Evolutionary conservation across 306 rosid genomes (phyloP).

Genomic region (Cicer pinnatifidum): DNA sequence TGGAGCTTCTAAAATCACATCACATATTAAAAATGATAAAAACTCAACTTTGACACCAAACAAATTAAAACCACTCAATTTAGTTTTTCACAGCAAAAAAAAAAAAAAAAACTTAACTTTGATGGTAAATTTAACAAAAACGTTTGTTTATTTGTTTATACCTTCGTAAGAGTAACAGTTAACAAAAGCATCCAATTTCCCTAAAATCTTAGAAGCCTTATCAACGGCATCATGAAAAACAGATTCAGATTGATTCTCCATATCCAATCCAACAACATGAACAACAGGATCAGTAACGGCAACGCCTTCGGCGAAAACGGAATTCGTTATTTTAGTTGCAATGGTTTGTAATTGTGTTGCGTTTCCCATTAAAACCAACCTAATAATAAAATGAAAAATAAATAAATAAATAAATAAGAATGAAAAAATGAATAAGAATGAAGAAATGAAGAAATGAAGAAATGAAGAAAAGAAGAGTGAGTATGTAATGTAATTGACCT

Average conservation of each 20-base stretch:
- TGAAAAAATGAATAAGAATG: too few relatives aligned
- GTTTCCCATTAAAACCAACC: conserved; percentile 84
- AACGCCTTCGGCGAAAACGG: conserved; percentile 44
- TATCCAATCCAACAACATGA: conserved; percentile 64
- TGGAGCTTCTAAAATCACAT: too few relatives aligned
- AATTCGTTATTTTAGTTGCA: conserved; percentile 46
- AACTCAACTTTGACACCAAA: too few relatives aligned
- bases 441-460: too few relatives aligned
- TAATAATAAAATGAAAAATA: conserved; percentile 1
- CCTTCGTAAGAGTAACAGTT: conserved; percentile 82
- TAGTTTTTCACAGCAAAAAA: too few relatives aligned
- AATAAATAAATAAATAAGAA: too few relatives aligned
- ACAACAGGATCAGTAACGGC: conserved; percentile 41
- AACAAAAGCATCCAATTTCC: conserved; percentile 74
- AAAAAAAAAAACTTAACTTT: too few relatives aligned
- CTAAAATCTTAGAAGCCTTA: conserved; percentile 64
- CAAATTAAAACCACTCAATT: too few relatives aligned
- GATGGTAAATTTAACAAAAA: not conserved
- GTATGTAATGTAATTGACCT: conserved; percentile 53
- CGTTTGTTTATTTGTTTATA: not conserved
- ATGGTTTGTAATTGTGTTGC: conserved; percentile 48
- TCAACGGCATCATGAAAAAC: conserved; percentile 63
- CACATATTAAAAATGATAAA: too few relatives aligned
- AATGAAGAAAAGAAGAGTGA: not conserved
- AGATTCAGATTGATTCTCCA: conserved; percentile 62